These are phyloP conservation scores for Arbutus unedo DNA, from an alignment of 148 eudicot species.

Conservation along the genomic window DNA sequence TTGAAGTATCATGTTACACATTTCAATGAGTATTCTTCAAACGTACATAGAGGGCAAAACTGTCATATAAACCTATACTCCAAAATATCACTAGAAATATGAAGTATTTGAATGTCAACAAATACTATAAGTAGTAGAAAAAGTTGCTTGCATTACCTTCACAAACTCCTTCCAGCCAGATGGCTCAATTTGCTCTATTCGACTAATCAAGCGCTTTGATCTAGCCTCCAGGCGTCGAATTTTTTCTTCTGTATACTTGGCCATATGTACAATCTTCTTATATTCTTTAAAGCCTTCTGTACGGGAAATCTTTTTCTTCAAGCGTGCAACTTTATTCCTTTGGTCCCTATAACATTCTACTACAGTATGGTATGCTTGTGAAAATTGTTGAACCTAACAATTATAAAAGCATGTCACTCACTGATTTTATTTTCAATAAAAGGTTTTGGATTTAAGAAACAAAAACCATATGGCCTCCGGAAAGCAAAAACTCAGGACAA, in stretches of 20 bases:
- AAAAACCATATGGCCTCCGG: not conserved
- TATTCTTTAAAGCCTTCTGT: conserved; percentile 92
- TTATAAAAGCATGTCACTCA: conserved; percentile 5
- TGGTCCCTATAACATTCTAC: conserved; percentile 79
- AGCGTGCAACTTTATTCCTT: conserved; percentile 78
- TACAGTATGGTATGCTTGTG: conserved; percentile 62
- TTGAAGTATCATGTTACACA: not conserved
- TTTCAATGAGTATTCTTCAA: not conserved
- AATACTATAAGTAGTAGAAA: not conserved
- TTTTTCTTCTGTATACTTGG: conserved; percentile 72
- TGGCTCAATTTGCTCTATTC: conserved; percentile 95
- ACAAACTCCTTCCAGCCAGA: conserved; percentile 99
- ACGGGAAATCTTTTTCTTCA: conserved; percentile 82
- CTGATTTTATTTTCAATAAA: not conserved
- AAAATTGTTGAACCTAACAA: conserved; percentile 56
- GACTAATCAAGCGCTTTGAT: conserved; percentile 64
- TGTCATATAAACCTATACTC: not conserved
- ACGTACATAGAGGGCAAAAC: not conserved
- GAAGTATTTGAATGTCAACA: conserved; percentile 1
- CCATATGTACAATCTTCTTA: conserved; percentile 69
- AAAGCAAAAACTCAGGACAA: not conserved
- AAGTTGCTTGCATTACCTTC: conserved; percentile 50
- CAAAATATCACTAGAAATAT: not conserved
- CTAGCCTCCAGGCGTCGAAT: conserved; percentile 75
- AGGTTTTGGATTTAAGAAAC: not conserved